A percentile compares a stretch with the other conserved stretches of the same genome.
phyloP scores from a whole-genome alignment of 208 protist genomes.

The Leishmania aethiopica region DNA sequence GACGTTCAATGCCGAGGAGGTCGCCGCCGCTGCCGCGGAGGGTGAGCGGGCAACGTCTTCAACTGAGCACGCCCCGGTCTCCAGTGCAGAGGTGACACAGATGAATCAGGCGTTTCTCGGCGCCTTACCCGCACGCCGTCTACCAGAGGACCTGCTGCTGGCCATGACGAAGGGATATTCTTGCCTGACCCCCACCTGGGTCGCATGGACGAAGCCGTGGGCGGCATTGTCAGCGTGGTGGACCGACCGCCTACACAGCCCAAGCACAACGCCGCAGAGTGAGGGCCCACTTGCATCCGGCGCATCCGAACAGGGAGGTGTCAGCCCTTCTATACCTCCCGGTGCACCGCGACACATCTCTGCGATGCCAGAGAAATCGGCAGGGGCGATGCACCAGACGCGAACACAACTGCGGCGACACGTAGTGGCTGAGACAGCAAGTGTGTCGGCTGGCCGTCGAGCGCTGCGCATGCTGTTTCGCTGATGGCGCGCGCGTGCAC shows the following conservation, averaged over 20 bases:
- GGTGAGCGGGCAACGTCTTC: not conserved
- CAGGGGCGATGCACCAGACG: conserved; percentile 25
- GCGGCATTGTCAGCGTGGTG: conserved; percentile 46
- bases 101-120: conserved; percentile 13
- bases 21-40: not conserved
- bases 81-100: not conserved
- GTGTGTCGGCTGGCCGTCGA: not conserved
- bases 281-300: not conserved
- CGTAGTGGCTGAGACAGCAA: not conserved
- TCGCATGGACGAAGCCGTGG: conserved; percentile 84
- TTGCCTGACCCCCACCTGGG: conserved; percentile 71
- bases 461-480: not conserved
- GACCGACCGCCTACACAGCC: conserved; percentile 22
- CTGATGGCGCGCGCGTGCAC: not conserved
- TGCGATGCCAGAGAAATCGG: conserved; percentile 15
- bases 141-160: conserved; percentile 45
- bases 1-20: not conserved
- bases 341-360: not conserved
- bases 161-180: conserved; percentile 59
- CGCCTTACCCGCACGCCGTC: not conserved
- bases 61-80: not conserved
- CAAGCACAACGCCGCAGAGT: not conserved
- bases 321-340: not conserved
- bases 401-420: conserved; percentile 9
- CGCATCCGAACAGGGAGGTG: not conserved